Base-by-base conservation (phyloP, 495 filamentous ascomycete genomes). In the Lepraria neglecta region DNA sequence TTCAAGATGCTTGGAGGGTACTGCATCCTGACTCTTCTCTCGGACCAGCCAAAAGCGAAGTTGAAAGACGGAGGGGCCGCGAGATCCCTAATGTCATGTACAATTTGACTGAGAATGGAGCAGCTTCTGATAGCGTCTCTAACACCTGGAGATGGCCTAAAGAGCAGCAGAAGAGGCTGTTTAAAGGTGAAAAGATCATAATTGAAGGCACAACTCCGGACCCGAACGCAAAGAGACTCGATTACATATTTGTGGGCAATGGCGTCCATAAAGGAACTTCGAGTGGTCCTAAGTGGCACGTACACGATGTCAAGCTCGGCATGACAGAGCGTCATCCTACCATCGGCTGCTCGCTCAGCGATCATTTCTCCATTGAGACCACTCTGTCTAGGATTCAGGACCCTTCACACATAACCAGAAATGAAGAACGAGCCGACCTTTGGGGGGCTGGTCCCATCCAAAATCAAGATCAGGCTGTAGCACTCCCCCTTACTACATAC, bases 81-180 rank as follows among this genome's bases (percentile, higher is more conserved):
- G 75, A 75, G 0, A 75, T 84, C 10, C 90, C 92, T 0, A 86
- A 80, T 3, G 91, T 87, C 1, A 80, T 83, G 58, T 87, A 82
- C 71, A 96, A 96, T 70, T 71, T 97, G 21, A 66, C 69, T 6
- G 83, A 86, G 53, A 92, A 96, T 67, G 94, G 94, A 3, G 84
- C 89, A 5, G 94, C 95, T 0, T 96, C 91, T 67, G 90, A 97
- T 68, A 84, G 84, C 53, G 81, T 81, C 9, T 82, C 87, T 64
- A 97, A 97, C 75, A 96, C 92, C 0, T 98, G 95, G 94, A 80
- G 91, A 28, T 97, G 95, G 94, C 72, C 83, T 28, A 83, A 88
- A 69, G 70, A 72, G 42, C 73, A 80, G 62, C 80, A 82, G 60
- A 84, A 84, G 58, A 73, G 75, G 15, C 75, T 92, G 0, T 74